Base-by-base conservation (phyloP, 176 grass and related monocot genomes). In the Canna indica region DNA sequence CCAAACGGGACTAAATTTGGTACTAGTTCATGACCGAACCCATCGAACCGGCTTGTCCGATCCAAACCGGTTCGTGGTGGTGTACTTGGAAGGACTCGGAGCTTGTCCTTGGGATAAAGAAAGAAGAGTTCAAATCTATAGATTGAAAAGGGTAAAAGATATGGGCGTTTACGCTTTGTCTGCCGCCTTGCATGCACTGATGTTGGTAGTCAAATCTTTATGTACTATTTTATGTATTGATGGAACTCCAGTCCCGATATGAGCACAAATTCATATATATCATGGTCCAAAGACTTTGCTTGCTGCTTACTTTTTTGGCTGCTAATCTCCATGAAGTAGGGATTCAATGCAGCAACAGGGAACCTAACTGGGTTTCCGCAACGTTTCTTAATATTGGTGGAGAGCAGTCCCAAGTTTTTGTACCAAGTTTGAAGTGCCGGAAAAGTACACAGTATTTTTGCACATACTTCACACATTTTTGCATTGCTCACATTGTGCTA, bases 131-230 rank as follows among this genome's bases (percentile, higher is more conserved):
- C 62, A 30, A 14, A 60, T 36, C 17, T 34, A 36, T 18, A 29
- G 28, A 32, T 47, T 8, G 27, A 70, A 27, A 32, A 70, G 27
- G 45, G 28, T 70, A 26, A 25, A 70, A 70, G 68, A 70, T 31
- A 70, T 48, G 68, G n/a, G n/a, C 32, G 44, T 48, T 70, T n/a
- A 20, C 26, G 3, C 22, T 31, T 14, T 70, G 68, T 48, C 26
- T 70, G 44, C 68, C 68, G 25, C 68, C 68, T 48, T 70, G 68
- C 68, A 70, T 48, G 68, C 68, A 33, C 17, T n/a, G 68, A 70
- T 39, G 63, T 39, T 39, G 35, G 18, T 25, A 25, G 17, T 66
- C 33, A 66, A 39, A 39, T 24, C 11, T 44, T 25, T 24, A 24
- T 41, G 63, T 66, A 66, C 63, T 38, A 63, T 24, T 25, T 39